These are phyloP conservation scores for Penicillium herquei DNA, from an alignment of 495 filamentous ascomycete genomes.

Conservation along the genomic window DNA sequence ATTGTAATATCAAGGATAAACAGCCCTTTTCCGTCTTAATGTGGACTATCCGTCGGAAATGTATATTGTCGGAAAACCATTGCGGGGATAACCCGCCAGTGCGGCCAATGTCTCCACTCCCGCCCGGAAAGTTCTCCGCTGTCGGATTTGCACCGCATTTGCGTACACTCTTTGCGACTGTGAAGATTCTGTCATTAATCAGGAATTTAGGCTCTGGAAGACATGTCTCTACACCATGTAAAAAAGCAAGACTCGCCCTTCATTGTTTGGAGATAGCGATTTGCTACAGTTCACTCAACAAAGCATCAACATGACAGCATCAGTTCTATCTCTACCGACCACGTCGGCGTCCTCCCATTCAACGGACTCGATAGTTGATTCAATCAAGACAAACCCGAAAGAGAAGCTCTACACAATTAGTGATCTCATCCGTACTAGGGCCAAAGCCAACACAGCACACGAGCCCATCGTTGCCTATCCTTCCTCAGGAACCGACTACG, in stretches of 20 bases:
- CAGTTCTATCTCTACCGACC: conserved; percentile 1
- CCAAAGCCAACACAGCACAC: conserved; percentile 18
- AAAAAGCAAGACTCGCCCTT: background rate
- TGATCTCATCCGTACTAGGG: conserved; percentile 27
- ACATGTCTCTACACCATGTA: background rate
- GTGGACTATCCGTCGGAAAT: too few species aligned
- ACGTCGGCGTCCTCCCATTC: background rate
- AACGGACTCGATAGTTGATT: background rate
- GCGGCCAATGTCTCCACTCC: too few species aligned
- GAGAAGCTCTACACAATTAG: conserved; percentile 25
- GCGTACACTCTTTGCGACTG: too few species aligned
- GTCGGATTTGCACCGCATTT: too few species aligned
- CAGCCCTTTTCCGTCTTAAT: too few species aligned
- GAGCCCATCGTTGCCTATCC: conserved; percentile 34
- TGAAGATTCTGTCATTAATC: too few species aligned
- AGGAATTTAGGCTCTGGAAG: too few species aligned
- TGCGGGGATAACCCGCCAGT: too few species aligned
- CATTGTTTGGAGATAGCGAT: background rate
- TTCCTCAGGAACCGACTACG: conserved; percentile 27
- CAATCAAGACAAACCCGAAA: background rate
- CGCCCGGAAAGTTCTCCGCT: too few species aligned
- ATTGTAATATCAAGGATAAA: too few species aligned
- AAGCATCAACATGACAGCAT: conserved; percentile 4
- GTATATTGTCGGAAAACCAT: too few species aligned
- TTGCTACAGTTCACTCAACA: background rate